phyloP scores from a whole-genome alignment of 2,329 filamentous ascomycete genomes.

The Pestalotiopsis sp. region DNA sequence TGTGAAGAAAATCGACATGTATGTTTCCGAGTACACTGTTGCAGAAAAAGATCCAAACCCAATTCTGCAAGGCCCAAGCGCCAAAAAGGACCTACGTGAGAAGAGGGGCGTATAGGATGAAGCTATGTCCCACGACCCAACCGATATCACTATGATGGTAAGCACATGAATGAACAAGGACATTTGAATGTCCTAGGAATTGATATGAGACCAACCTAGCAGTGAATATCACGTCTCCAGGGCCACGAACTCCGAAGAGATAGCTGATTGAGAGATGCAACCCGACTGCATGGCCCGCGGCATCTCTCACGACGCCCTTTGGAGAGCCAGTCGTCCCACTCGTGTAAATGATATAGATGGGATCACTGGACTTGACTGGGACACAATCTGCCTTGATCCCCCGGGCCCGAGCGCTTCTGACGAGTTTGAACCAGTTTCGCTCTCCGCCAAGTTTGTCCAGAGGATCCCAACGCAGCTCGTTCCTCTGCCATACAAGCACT shows the following conservation, averaged over 20 bases:
- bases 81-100: conserved; percentile 48
- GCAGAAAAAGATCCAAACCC: too few species aligned
- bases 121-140: conserved; percentile 86
- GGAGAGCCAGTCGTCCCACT: conserved; percentile 16
- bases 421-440: conserved; percentile 76
- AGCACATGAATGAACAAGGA: not conserved
- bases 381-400: conserved; percentile 73
- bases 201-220: conserved; percentile 45
- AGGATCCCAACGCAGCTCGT: conserved; percentile 73
- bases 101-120: conserved; percentile 87
- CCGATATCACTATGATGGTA: conserved; percentile 67
- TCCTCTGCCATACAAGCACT: conserved; percentile 82
- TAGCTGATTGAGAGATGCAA: conserved; percentile 81
- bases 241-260: conserved; percentile 79
- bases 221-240: conserved; percentile 67
- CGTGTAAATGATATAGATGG: conserved; percentile 16
- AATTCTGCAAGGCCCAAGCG: not conserved
- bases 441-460: conserved; percentile 69
- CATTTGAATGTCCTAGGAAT: too few species aligned
- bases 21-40: too few species aligned
- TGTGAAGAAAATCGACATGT: too few species aligned
- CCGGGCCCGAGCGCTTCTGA: conserved; percentile 69
- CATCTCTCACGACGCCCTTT: conserved; percentile 55
- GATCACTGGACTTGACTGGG: conserved; percentile 55
- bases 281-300: conserved; percentile 85